Evolutionary conservation across 805 yeast species (phyloP), one percentile per base, ranked within the genome.

Genomic region (Spathaspora passalidarum): DNA sequence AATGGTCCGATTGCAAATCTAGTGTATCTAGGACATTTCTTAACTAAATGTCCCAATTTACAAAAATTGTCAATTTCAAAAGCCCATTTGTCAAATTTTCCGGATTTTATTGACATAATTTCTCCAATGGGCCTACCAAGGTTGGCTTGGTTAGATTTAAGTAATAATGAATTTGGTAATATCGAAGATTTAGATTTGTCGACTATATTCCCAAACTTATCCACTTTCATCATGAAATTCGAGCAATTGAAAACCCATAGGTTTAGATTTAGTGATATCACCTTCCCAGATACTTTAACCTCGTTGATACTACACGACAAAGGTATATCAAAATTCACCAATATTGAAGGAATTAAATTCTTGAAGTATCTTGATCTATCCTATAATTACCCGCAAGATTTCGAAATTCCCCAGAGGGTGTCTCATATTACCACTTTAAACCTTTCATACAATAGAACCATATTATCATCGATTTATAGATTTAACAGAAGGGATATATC

Each of bases 361-460:
- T 44, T 20, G 18, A 23, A 41, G 10, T 32, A 20, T 14, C 42
- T 49, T 21, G 46, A 43, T 22, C 35, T 49, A n/a, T 43, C 50
- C 4, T 47, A 44, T 26, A 49, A 49, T 29, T 29, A 42, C 17
- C 38, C 48, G 18, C 41, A 23, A 18, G 38, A 40, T 16, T 43
- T 49, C 23, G 36, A 29, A 19, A 22, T 44, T 9, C 38, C 45
- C 3, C 20, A 22, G 2, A 7, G 16, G 14, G 16, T 19, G 14
- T 11, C 23, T 16, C 26, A 35, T n/a, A 40, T 46, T 5, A 34
- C 43, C 7, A 13, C 17, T 2, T 42, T 47, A 17, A 45, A 49
- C 20, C 37, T 49, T 4, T 40, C 52, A 2, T 44, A 47, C 17
- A 49, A 49, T 36, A 32, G 49, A 18, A 43, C 35, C 11, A 26